Evolutionary conservation across 2,329 filamentous ascomycete genomes (phyloP).

Genomic region (Aspergillus uvarum): DNA sequence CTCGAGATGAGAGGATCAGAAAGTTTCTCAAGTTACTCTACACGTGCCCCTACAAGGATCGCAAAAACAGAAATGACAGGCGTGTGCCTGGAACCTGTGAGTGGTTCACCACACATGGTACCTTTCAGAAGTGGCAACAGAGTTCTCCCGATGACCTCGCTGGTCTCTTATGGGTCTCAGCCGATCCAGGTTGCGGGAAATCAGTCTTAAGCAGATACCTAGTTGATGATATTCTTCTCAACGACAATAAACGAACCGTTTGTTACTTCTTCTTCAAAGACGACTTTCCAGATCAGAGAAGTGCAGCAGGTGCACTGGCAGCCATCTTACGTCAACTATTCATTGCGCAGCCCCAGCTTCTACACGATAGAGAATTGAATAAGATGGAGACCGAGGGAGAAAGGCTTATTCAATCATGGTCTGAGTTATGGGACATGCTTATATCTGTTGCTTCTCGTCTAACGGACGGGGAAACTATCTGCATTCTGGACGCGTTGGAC

Average conservation of each 20-base stretch:
- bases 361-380: constrained; percentile 14
- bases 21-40: neutral
- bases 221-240: constrained; percentile 9
- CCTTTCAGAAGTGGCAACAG: constrained; percentile 27
- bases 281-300: constrained; percentile 38
- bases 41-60: neutral
- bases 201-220: constrained; percentile 25
- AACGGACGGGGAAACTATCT: too few species aligned
- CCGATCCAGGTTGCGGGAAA: constrained; percentile 32
- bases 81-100: constrained; percentile 29
- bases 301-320: constrained; percentile 30
- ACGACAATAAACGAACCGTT: neutral
- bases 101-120: constrained; percentile 30
- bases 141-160: constrained; percentile 1
- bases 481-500: too few species aligned
- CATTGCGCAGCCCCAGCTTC: constrained; percentile 22
- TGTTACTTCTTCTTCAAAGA: constrained; percentile 51
- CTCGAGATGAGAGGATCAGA: neutral
- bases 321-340: constrained; percentile 42
- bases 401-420: constrained; percentile 1
- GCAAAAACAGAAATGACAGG: neutral
- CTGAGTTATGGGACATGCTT: too few species aligned
- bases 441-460: too few species aligned
- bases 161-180: constrained; percentile 29
- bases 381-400: constrained; percentile 18